phyloP scores from a whole-genome alignment of 768 basidiomycete genomes.

The Hygrophorus pudorinus region DNA sequence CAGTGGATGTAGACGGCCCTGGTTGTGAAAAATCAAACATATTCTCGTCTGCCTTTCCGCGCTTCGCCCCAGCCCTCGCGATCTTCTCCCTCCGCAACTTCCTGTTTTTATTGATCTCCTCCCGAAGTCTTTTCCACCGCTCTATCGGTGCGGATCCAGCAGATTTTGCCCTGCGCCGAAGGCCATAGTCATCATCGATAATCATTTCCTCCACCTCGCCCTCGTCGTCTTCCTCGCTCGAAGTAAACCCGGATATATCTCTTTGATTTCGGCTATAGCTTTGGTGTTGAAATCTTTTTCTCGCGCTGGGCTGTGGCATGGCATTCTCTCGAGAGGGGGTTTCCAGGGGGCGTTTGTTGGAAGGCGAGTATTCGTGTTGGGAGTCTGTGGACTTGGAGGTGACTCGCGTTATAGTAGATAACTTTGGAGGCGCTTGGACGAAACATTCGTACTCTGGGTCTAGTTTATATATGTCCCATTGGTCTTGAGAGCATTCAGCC shows the following conservation, averaged over 20 bases:
- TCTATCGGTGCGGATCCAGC: conserved; percentile 5
- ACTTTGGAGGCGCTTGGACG: conserved; percentile 34
- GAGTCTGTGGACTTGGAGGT: conserved; percentile 8
- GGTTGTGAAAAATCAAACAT: conserved; percentile 13
- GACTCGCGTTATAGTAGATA: conserved; percentile 24
- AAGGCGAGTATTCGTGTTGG: conserved; percentile 6
- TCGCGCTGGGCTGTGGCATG: conserved; percentile 7
- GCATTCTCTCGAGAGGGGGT: conserved; percentile 7
- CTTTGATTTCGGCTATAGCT: neutral
- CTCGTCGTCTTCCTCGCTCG: conserved; percentile 21
- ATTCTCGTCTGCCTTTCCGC: conserved; percentile 8
- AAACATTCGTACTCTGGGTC: conserved; percentile 65
- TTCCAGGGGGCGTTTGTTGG: conserved; percentile 12
- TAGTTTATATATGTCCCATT: conserved; percentile 82
- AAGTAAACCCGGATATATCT: conserved; percentile 1
- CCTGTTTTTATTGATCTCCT: conserved; percentile 23
- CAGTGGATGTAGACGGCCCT: conserved; percentile 1
- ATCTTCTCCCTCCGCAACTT: conserved; percentile 23
- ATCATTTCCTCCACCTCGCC: conserved; percentile 45
- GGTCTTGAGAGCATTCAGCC: conserved; percentile 39
- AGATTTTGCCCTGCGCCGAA: neutral
- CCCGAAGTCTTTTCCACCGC: conserved; percentile 18
- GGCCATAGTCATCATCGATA: conserved; percentile 22
- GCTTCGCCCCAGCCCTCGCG: conserved; percentile 16
- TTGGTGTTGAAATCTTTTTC: conserved; percentile 3